Base-by-base conservation (phyloP, 208 protist species). In the Acanthamoeba divionensis region DNA sequence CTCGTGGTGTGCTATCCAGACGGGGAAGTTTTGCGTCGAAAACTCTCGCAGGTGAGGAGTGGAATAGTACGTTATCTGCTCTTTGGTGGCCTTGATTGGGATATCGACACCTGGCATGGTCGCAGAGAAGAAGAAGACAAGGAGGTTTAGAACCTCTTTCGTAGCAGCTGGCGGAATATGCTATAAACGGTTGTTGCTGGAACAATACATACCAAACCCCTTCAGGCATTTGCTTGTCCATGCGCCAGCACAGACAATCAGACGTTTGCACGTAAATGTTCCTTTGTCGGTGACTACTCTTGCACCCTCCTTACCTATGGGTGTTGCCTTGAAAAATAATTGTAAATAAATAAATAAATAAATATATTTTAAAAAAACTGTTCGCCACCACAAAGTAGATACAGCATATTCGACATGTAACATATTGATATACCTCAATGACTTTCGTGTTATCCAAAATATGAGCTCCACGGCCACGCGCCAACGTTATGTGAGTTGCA, bases 41-140 rank as follows among this genome's bases (percentile, higher is more conserved):
- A 88, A 88, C 3, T 48, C 57, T 3, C 60, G 52, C 57, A 88
- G 21, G 57, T 88, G 48, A 18, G 52, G 52, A n/a, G 80, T 88
- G 21, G 52, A 38, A 33, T 45, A 88, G 57, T 88, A 88, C 41
- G 80, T 88, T 12, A 88, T 24, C 60, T 88, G 80, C 80, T 71
- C 52, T n/a, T 88, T 71, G 9, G 80, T 88, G 24, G 44, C 50
- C 38, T 66, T 88, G 57, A 71, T 66, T 31, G 57, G 57, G 24
- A 88, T 26, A 41, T 71, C 36, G 26, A 88, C 29, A 1, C 50
- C 75, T 85, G 29, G 26, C 50, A 47, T 83, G 48, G 73, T 8
- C 38, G 33, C 18, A 31, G 8, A 8, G 66, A 75, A 44, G 50
- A 44, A 9, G 66, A 13, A 57, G 52, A 18, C 18, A 57, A 13